Conservation (phyloP, 208 protist genomes). For the Sergeia podlipaevii region DNA sequence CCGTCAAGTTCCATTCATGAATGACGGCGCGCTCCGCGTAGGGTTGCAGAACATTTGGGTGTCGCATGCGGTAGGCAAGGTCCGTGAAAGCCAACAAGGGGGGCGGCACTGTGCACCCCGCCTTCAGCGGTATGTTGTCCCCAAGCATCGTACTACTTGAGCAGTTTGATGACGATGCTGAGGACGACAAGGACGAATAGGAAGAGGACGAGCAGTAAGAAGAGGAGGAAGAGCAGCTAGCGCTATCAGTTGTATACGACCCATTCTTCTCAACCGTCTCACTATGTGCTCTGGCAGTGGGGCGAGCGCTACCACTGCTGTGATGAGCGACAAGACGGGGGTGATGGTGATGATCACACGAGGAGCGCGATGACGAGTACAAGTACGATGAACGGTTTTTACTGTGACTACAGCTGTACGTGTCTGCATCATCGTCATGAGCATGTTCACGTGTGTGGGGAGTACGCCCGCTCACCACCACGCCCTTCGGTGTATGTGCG, state of each 20-base stretch:
- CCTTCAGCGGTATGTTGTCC: slow-evolving; percentile 39
- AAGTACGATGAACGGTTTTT: no score
- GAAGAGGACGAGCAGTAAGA: neutral
- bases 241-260: neutral
- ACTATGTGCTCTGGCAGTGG: no score
- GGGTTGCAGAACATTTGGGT: slow-evolving; percentile 21
- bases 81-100: slow-evolving; percentile 43
- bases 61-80: slow-evolving; percentile 38
- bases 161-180: neutral
- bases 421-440: no score
- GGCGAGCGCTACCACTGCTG: no score
- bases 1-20: slow-evolving; percentile 64
- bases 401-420: no score
- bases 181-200: neutral
- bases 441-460: no score
- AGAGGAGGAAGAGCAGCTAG: neutral
- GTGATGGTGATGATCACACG: no score
- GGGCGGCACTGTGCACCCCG: slow-evolving; percentile 37
- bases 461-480: no score
- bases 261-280: neutral
- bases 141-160: slow-evolving; percentile 16
- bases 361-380: no score
- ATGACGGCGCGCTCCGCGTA: slow-evolving; percentile 61
- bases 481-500: no score
- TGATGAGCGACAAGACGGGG: no score